phyloP scores from a whole-genome alignment of 83 land plant species.

The Picea abies region DNA sequence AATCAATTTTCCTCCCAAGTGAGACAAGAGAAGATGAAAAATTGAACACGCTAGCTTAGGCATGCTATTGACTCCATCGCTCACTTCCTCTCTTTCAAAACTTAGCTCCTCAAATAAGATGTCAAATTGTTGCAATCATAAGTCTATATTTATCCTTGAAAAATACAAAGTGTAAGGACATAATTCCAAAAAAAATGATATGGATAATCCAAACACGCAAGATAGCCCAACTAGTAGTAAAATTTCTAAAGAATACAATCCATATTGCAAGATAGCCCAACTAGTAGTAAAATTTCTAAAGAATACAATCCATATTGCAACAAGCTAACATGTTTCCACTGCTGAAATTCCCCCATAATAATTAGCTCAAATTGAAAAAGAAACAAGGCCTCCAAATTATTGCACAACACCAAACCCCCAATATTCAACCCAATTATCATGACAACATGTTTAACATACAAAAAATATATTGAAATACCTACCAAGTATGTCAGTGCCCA shows the following conservation, averaged over 20 bases:
- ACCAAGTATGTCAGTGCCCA: slow-evolving; percentile 52
- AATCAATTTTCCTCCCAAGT: too few relatives aligned
- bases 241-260: slow-evolving; percentile 27
- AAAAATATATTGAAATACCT: slow-evolving; percentile 56
- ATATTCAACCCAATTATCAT: slow-evolving; percentile 52
- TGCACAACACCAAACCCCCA: slow-evolving; percentile 56
- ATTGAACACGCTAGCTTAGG: too few relatives aligned
- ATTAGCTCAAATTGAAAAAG: slow-evolving; percentile 54
- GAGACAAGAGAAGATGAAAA: too few relatives aligned
- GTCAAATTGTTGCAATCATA: too few relatives aligned
- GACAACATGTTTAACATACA: slow-evolving; percentile 54
- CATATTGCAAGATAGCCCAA: slow-evolving; percentile 31
- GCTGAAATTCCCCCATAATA: slow-evolving; percentile 44
- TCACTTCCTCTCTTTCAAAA: too few relatives aligned
- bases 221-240: slow-evolving; percentile 48
- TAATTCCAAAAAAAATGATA: slow-evolving; percentile 33
- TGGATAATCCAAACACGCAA: slow-evolving; percentile 46
- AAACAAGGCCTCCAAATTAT: slow-evolving; percentile 54
- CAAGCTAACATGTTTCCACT: slow-evolving; percentile 16
- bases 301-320: slow-evolving; percentile 27
- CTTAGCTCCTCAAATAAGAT: too few relatives aligned
- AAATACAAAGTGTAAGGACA: too few relatives aligned
- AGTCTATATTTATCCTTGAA: too few relatives aligned
- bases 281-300: slow-evolving; percentile 39
- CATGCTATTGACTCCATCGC: too few relatives aligned